Conservation (phyloP, 495 filamentous ascomycete genomes). For the Cercophora newfieldiana region DNA sequence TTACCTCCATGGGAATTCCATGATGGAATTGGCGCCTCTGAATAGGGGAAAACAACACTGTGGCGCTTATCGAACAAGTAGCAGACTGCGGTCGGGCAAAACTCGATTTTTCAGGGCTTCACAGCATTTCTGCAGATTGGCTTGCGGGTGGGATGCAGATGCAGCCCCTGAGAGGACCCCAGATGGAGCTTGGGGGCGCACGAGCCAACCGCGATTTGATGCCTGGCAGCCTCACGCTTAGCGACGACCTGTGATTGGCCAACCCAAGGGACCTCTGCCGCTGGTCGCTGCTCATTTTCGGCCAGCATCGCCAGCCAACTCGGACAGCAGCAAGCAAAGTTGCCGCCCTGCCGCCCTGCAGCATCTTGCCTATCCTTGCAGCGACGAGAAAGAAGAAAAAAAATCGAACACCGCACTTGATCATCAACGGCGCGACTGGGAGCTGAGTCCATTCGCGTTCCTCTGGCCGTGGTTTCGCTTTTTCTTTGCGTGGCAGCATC, state of each 20-base stretch:
- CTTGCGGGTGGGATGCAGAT: neutral
- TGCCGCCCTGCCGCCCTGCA: conserved; percentile 13
- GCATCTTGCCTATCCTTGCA: conserved; percentile 6
- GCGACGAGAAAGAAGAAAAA: conserved; percentile 15
- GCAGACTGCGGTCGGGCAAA: neutral
- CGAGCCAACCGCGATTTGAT: conserved; percentile 19
- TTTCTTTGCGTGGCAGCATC: conserved; percentile 1
- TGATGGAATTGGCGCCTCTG: neutral
- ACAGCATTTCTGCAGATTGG: neutral
- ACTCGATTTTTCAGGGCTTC: neutral
- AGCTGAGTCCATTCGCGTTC: neutral
- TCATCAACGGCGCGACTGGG: neutral
- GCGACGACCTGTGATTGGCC: conserved; percentile 22
- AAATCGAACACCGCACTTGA: neutral
- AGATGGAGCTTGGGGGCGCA: conserved; percentile 2
- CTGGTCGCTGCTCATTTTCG: conserved; percentile 12
- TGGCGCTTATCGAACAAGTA: neutral
- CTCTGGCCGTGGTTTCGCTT: neutral
- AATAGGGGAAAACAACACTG: neutral
- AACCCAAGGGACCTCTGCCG: conserved; percentile 7
- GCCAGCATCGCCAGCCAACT: conserved; percentile 22
- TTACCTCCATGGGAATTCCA: too few relatives aligned
- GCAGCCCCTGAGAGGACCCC: conserved; percentile 20
- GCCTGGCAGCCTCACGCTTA: conserved; percentile 31
- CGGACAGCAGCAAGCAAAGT: conserved; percentile 7